Base-by-base conservation (phyloP, 768 basidiomycete genomes). In the Multifurca ochricompacta region DNA sequence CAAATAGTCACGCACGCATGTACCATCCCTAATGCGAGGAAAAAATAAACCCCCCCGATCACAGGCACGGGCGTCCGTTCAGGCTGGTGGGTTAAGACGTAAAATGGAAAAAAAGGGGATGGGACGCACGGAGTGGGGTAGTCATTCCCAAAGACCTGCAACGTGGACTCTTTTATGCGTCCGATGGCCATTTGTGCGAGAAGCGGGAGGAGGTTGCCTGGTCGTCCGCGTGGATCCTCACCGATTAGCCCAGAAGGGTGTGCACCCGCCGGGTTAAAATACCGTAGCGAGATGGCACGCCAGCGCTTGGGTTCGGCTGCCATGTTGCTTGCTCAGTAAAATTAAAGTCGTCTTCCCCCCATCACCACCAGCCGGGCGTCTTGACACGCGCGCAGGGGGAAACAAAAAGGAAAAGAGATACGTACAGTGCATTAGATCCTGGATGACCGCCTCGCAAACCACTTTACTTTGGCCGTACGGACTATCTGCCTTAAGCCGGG, bases 191-290 rank as follows among this genome's bases (percentile, higher is more conserved):
- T 96, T 42, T 95, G 92, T 6, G 92, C 89, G 35, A 98, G 80
- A 8, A 98, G 74, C 6, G 96, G 96, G 28, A 99, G 73, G 37
- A 99, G 77, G 69, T 99, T 99, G 50, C 89, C 92, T 6, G 96
- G 96, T 51, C 91, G 83, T 34, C 96, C 96, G 43, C 80, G 76
- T n/a, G 96, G 96, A 64, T 97, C 94, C 70, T 99, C 96, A 19
- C 96, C 96, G 50, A 99, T 94, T 56, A 75, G 69, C 37, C 96
- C 96, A 19, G 93, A 96, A 2, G 93, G 91, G 69, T 98, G 95
- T 1, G 95, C 94, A n/a, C 96, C 96, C 34, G 91, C 96, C 59
- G 96, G 96, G 69, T 99, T 99, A 87, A 99, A 99, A 72, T 98
- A 99, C 51, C 96, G 80, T 59, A 98, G 75, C 41, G 90, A 89